Conservation (phyloP, 768 basidiomycete species). For the Dioszegia hungarica region DNA sequence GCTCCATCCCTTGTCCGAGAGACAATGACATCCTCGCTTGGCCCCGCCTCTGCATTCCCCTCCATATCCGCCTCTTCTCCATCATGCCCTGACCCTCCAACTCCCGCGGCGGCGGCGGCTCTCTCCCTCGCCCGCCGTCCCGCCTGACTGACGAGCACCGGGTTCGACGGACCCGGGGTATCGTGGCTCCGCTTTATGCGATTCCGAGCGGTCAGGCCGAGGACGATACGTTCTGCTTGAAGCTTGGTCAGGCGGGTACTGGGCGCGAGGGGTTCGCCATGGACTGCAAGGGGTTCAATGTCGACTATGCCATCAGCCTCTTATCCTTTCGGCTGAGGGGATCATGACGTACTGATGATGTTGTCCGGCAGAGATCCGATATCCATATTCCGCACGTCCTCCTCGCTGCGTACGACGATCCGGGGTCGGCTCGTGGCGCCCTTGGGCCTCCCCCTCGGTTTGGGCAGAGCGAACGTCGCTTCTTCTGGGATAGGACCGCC, state of each 20-base stretch:
- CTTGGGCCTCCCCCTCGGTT: background rate
- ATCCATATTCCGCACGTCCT: background rate
- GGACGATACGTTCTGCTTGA: conserved; percentile 2
- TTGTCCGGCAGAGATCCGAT: conserved; percentile 1
- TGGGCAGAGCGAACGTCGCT: no score
- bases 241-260: background rate
- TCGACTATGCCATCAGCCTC: background rate
- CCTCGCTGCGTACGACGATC: background rate
- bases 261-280: background rate
- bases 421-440: background rate
- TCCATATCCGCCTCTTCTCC: background rate
- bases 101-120: no score
- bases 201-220: background rate
- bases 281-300: background rate
- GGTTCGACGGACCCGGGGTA: no score
- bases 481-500: no score
- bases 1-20: no score
- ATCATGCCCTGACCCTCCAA: background rate
- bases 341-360: background rate
- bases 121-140: background rate
- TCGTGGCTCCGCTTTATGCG: no score
- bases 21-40: no score
- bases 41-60: background rate
- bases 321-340: background rate
- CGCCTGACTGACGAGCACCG: no score